A percentile compares a stretch with the other conserved stretches of the same genome.
These are phyloP conservation scores for Boletus smithii DNA, from an alignment of 1,284 basidiomycete species.

Conservation along the genomic window DNA sequence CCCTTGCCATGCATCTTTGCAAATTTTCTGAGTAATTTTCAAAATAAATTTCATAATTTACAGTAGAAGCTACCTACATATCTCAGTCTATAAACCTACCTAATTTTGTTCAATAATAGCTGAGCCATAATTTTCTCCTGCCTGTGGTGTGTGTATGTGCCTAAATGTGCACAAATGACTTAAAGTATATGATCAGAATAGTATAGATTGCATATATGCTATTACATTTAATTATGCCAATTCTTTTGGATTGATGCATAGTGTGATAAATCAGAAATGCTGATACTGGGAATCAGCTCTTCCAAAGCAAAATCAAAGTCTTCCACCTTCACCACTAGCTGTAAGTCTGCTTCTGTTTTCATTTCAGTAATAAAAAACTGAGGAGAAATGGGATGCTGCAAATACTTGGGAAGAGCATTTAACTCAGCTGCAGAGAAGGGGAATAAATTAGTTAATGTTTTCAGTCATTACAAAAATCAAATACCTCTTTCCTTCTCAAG, in stretches of 20 bases:
- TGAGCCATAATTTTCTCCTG: no score
- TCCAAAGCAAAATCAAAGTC: slow-evolving; percentile 80
- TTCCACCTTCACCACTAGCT: slow-evolving; percentile 66
- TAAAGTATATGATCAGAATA: no score
- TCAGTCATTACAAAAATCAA: not conserved
- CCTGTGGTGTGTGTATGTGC: no score
- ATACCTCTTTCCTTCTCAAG: slow-evolving; percentile 73
- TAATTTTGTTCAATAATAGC: no score
- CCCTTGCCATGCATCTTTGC: no score
- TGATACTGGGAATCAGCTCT: slow-evolving; percentile 86
- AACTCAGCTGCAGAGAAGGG: slow-evolving; percentile 41
- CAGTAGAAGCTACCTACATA: no score
- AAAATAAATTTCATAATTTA: no score
- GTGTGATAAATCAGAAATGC: slow-evolving; percentile 84
- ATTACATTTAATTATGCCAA: slow-evolving; percentile 14
- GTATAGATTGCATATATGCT: no score
- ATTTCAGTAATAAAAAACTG: slow-evolving; percentile 93
- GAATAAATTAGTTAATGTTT: not conserved
- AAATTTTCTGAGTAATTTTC: no score
- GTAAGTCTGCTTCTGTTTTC: slow-evolving; percentile 69
- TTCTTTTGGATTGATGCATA: slow-evolving; percentile 45
- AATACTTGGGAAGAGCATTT: slow-evolving; percentile 42
- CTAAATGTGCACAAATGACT: no score
- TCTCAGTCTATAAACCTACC: no score
- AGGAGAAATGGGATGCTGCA: slow-evolving; percentile 77